Evolutionary conservation across 2,329 filamentous ascomycete species (phyloP).

Genomic region (Fusarium sp.): DNA sequence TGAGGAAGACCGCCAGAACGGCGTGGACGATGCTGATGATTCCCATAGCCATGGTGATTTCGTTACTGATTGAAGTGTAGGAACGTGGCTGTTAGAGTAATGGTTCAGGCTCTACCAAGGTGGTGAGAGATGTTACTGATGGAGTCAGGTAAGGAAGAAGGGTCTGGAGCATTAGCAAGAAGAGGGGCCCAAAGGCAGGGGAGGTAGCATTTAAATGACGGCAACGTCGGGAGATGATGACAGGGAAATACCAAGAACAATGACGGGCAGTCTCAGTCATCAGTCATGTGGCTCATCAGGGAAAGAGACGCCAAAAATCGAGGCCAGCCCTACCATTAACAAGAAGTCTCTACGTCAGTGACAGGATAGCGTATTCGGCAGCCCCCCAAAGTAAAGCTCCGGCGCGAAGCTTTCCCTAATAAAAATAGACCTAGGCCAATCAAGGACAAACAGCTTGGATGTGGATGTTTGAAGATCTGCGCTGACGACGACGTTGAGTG

Average conservation of each 20-base stretch:
- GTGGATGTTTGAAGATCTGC: constrained; percentile 27
- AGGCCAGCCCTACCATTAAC: constrained; percentile 24
- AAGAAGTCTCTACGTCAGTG: constrained; percentile 38
- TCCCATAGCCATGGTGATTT: constrained; percentile 63
- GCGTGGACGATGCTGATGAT: constrained; percentile 76
- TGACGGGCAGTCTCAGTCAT: constrained; percentile 34
- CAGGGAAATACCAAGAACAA: constrained; percentile 22
- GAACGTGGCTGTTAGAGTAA: background rate
- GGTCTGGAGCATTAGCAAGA: constrained; percentile 8
- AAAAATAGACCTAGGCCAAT: constrained; percentile 23
- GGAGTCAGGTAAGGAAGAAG: constrained; percentile 8
- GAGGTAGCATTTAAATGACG: constrained; percentile 38
- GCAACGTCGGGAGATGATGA: constrained; percentile 33
- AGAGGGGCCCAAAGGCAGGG: constrained; percentile 17
- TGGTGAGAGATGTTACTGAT: background rate
- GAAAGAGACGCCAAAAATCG: constrained; percentile 22
- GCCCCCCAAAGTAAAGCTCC: constrained; percentile 25
- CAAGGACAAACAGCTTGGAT: constrained; percentile 7
- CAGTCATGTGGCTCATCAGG: constrained; percentile 20
- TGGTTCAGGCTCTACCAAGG: background rate
- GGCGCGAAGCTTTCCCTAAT: constrained; percentile 37
- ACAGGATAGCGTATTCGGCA: constrained; percentile 33
- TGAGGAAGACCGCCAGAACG: constrained; percentile 75
- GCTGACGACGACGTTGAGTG: constrained; percentile 43
- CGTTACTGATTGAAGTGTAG: background rate